Conservation (phyloP, 768 basidiomycete species). For the Agaricus subrufescens region DNA sequence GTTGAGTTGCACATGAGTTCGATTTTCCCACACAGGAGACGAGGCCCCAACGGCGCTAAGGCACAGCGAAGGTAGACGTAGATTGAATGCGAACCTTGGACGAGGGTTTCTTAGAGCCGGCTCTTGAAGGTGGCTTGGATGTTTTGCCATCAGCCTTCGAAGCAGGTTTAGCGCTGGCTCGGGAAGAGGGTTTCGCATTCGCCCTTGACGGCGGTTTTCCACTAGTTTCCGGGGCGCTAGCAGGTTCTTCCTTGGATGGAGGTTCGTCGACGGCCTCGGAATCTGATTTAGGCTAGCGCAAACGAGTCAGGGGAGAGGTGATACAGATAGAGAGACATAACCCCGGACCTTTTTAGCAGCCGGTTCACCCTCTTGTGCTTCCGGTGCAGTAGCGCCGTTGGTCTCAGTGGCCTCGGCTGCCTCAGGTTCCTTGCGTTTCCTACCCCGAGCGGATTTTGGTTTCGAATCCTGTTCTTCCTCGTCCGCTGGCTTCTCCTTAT, state of each 20-base stretch:
- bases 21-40: slow-evolving; percentile 7
- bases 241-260: slow-evolving; percentile 39
- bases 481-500: slow-evolving; percentile 30
- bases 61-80: slow-evolving; percentile 1
- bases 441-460: slow-evolving; percentile 39
- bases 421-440: slow-evolving; percentile 40
- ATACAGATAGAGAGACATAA: neutral
- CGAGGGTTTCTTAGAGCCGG: slow-evolving; percentile 58
- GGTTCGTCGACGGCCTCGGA: slow-evolving; percentile 38
- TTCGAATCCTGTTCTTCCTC: slow-evolving; percentile 50
- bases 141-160: slow-evolving; percentile 39
- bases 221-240: slow-evolving; percentile 22
- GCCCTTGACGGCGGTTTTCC: slow-evolving; percentile 22
- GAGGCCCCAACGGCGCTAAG: slow-evolving; percentile 4
- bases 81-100: slow-evolving; percentile 43
- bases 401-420: slow-evolving; percentile 25
- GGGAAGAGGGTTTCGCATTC: slow-evolving; percentile 37
- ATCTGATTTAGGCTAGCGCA: slow-evolving; percentile 35
- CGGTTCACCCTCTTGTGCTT: slow-evolving; percentile 37
- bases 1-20: slow-evolving; percentile 15
- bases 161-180: slow-evolving; percentile 34
- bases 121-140: slow-evolving; percentile 56
- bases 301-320: neutral
- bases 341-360: slow-evolving; percentile 58
- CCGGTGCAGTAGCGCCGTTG: slow-evolving; percentile 27